These are phyloP conservation scores for Diaporthe eres DNA, from an alignment of 2,329 filamentous ascomycete species.

Conservation along the genomic window DNA sequence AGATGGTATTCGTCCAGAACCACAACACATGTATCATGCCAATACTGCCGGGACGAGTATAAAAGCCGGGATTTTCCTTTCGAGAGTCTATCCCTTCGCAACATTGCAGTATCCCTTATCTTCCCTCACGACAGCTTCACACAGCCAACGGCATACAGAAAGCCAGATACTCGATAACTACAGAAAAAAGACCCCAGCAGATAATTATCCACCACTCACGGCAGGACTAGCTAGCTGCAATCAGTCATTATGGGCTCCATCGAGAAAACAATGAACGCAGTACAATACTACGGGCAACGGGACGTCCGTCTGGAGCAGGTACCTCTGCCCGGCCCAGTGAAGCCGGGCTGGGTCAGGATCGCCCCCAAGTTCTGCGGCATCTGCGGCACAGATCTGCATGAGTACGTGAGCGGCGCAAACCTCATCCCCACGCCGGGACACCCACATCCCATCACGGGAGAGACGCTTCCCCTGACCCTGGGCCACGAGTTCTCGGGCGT, in stretches of 20 bases:
- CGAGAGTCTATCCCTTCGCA: background rate
- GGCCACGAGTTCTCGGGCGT: conserved; percentile 76
- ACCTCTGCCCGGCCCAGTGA: conserved; percentile 34
- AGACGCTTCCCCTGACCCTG: conserved; percentile 68
- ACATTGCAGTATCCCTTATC: conserved; percentile 1
- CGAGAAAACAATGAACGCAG: conserved; percentile 39
- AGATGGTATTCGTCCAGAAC: conserved; percentile 29
- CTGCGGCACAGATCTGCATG: conserved; percentile 53
- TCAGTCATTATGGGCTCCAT: conserved; percentile 13
- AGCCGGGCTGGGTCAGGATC: conserved; percentile 45
- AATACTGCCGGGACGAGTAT: conserved; percentile 8
- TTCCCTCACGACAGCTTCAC: background rate
- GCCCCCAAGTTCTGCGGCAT: conserved; percentile 52
- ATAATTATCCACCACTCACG: background rate
- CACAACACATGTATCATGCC: conserved; percentile 15
- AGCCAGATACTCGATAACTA: background rate
- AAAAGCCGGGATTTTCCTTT: conserved; percentile 8
- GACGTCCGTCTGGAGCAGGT: conserved; percentile 42
- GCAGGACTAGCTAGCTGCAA: background rate
- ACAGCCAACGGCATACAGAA: background rate
- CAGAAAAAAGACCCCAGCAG: background rate
- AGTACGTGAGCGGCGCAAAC: conserved; percentile 50
- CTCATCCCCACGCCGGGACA: conserved; percentile 49
- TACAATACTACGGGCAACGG: conserved; percentile 40
- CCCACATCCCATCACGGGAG: conserved; percentile 70